Conservation (phyloP, 148 eudicot genomes). For the Heliosperma pusillum region DNA sequence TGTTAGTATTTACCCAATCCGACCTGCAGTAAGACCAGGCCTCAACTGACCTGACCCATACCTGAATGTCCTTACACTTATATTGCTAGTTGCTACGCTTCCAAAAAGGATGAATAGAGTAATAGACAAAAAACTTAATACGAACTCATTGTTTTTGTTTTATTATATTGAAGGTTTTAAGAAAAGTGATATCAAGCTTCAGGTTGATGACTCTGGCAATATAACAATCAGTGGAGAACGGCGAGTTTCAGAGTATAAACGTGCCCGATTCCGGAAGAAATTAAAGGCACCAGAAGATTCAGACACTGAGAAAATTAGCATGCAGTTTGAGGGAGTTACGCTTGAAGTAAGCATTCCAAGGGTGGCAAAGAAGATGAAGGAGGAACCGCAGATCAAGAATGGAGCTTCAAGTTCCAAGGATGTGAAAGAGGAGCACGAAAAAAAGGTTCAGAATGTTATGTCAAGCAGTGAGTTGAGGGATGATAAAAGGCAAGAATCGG, state of each 20-base stretch:
- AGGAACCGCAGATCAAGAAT: not conserved
- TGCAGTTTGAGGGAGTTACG: slow-evolving; percentile 40
- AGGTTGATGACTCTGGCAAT: slow-evolving; percentile 30
- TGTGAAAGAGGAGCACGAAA: not conserved
- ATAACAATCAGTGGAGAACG: slow-evolving; percentile 46
- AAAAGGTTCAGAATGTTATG: not conserved
- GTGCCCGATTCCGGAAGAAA: slow-evolving; percentile 36
- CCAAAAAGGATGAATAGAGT: not conserved
- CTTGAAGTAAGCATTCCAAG: slow-evolving; percentile 48
- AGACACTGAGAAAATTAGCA: slow-evolving; percentile 33
- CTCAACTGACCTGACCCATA: not conserved
- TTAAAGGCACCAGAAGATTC: slow-evolving; percentile 44
- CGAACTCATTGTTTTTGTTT: not conserved
- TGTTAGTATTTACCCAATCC: not conserved
- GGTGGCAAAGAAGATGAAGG: slow-evolving; percentile 14
- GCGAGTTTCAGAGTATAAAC: slow-evolving; percentile 28
- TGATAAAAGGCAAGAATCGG: slow-evolving; percentile 3
- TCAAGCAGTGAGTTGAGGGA: slow-evolving; percentile 1
- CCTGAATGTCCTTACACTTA: too few relatives aligned
- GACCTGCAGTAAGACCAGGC: not conserved
- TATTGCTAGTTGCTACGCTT: not conserved
- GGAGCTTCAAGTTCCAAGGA: slow-evolving; percentile 3
- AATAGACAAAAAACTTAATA: not conserved
- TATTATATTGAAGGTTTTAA: slow-evolving; percentile 42
- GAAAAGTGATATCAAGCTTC: slow-evolving; percentile 41